Conservation (phyloP, 164 flowering plant genomes). For the Pachysandra terminalis region DNA sequence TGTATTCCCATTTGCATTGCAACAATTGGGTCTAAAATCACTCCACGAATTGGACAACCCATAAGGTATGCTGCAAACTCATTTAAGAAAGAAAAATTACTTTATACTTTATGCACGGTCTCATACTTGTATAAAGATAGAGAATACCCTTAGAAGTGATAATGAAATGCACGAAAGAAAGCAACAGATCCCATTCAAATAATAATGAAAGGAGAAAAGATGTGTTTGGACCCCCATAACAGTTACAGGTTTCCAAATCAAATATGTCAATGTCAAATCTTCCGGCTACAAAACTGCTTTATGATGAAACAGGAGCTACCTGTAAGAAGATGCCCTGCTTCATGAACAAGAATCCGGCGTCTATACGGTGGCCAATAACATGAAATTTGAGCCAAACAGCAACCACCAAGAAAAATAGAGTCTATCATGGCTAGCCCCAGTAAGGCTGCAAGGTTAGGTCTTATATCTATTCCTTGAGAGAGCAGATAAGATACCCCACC, state of each 20-base stretch:
- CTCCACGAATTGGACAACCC: constrained; percentile 99
- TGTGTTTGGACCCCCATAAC: too few relatives aligned
- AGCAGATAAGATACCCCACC: constrained; percentile 72
- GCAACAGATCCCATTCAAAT: too few relatives aligned
- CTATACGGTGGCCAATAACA: constrained; percentile 91
- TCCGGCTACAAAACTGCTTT: background rate
- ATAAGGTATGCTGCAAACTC: constrained; percentile 76
- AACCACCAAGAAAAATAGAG: constrained; percentile 82
- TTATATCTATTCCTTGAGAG: constrained; percentile 78
- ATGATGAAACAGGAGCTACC: constrained; percentile 33
- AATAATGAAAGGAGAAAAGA: too few relatives aligned
- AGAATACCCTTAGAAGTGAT: too few relatives aligned
- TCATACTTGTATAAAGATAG: too few relatives aligned
- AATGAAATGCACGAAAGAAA: too few relatives aligned
- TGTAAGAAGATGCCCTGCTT: constrained; percentile 92
- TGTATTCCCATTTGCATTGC: constrained; percentile 98
- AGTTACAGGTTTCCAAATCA: too few relatives aligned
- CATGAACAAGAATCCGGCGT: constrained; percentile 90
- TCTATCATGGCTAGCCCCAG: constrained; percentile 72
- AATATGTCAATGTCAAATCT: background rate
- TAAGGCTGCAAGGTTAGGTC: constrained; percentile 75
- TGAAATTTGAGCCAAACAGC: constrained; percentile 81
- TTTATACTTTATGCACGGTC: background rate
- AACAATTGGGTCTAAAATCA: constrained; percentile 85
- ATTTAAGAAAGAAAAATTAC: constrained; percentile 7